Conservation (phyloP, 176 grass and related monocot genomes). For the Zoysia japonica region DNA sequence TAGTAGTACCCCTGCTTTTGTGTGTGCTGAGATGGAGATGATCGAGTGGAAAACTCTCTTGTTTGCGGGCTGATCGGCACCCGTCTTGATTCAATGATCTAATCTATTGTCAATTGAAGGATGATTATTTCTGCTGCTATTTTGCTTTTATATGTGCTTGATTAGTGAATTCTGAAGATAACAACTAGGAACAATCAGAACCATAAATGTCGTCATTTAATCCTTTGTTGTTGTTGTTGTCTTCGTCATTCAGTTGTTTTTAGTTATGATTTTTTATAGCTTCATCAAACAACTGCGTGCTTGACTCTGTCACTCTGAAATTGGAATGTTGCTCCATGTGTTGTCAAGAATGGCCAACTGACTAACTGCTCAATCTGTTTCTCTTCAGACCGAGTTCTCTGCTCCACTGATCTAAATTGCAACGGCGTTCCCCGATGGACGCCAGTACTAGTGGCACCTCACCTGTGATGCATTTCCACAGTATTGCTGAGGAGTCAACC, state of each 20-base stretch:
- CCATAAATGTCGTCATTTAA: constrained; percentile 11
- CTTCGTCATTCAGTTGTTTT: not conserved
- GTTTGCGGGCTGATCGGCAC: not conserved
- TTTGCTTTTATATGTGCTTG: not conserved
- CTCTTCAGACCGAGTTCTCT: constrained; percentile 27
- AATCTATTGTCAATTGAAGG: not conserved
- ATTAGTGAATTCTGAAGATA: not conserved
- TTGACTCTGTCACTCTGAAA: not conserved
- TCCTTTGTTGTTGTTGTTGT: not conserved
- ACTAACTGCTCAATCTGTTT: not conserved
- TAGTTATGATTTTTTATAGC: not conserved
- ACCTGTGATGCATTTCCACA: constrained; percentile 45
- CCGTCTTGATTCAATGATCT: not conserved
- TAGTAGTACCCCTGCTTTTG: not conserved
- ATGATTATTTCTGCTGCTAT: not conserved
- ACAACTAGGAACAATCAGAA: not conserved
- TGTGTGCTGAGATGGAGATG: not conserved
- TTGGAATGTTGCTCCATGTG: not conserved
- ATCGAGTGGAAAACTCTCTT: not conserved
- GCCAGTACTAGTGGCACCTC: constrained; percentile 36
- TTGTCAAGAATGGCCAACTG: not conserved
- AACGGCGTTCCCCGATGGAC: constrained; percentile 49
- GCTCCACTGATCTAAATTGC: not conserved
- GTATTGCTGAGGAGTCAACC: constrained; percentile 41
- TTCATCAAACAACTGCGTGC: not conserved